Percentiles rank a stretch among this genome's conserved stretches.
Evolutionary conservation across 306 rosid species (phyloP).

Genomic region (Prunus davidiana): DNA sequence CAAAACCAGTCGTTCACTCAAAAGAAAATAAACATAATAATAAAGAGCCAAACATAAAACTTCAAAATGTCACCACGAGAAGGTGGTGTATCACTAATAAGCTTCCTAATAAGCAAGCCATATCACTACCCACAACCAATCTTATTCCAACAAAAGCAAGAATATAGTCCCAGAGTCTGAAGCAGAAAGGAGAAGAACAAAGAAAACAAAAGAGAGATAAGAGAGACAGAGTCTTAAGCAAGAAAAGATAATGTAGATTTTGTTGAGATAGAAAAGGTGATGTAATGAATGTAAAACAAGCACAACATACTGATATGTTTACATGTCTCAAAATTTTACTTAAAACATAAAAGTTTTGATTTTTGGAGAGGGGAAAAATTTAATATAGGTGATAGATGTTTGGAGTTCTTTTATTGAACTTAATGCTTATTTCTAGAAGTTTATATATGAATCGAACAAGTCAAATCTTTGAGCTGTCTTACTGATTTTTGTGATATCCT

Average conservation of each 20-base stretch:
- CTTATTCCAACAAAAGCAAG: not conserved
- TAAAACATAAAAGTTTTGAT: not conserved
- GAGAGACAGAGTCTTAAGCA: not conserved
- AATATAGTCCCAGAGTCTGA: not conserved
- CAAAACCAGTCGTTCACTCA: constrained; percentile 2
- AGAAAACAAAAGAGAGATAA: not conserved
- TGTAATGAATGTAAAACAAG: constrained; percentile 6
- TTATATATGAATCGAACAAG: not conserved
- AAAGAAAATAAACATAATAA: not conserved
- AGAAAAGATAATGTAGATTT: not conserved
- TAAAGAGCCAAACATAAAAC: not conserved
- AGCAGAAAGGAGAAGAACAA: not conserved
- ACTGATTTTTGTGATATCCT: too few relatives aligned
- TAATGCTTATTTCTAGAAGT: not conserved
- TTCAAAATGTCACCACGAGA: not conserved
- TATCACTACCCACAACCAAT: not conserved
- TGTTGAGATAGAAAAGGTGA: not conserved
- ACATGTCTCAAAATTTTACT: not conserved
- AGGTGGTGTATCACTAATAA: not conserved
- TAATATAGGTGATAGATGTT: not conserved
- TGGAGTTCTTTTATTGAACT: not conserved
- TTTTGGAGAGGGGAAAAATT: not conserved
- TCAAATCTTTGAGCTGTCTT: not conserved
- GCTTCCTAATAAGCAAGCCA: not conserved
- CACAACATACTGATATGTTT: not conserved